Percentiles rank a stretch among this genome's conserved stretches.
phyloP scores from a whole-genome alignment of 2,329 filamentous ascomycete species.

The Aspergillus sp. region DNA sequence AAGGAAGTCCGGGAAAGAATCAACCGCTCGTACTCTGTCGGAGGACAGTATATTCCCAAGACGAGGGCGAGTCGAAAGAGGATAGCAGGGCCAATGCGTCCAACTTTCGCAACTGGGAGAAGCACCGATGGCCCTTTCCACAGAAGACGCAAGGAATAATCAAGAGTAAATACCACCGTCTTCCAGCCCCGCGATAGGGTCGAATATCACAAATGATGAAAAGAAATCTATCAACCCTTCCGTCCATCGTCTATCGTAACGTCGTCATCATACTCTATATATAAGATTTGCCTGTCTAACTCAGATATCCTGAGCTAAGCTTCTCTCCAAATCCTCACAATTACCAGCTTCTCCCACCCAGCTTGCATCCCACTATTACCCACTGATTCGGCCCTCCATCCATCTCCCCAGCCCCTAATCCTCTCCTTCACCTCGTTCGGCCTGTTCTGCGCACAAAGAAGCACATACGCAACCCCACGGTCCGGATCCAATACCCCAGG shows the following conservation, averaged over 20 bases:
- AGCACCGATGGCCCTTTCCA: not conserved
- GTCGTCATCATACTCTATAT: not conserved
- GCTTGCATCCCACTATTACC: slow-evolving; percentile 81
- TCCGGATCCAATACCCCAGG: slow-evolving; percentile 60
- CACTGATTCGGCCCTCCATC: slow-evolving; percentile 76
- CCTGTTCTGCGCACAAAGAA: slow-evolving; percentile 88
- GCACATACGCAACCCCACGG: slow-evolving; percentile 79
- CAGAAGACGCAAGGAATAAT: not conserved
- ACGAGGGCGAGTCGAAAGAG: not conserved
- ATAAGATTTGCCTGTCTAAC: not conserved
- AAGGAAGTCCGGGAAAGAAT: not conserved
- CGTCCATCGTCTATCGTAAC: not conserved
- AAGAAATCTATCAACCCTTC: not conserved
- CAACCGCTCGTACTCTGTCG: not conserved
- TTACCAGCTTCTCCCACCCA: slow-evolving; percentile 91
- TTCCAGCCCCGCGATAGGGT: not conserved
- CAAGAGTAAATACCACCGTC: not conserved
- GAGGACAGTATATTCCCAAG: not conserved
- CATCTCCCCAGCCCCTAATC: slow-evolving; percentile 57
- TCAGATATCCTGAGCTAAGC: not conserved
- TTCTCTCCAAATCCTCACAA: slow-evolving; percentile 77
- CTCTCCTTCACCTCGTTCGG: slow-evolving; percentile 70
- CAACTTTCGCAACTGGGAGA: not conserved
- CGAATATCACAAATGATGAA: not conserved
- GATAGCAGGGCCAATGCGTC: not conserved